These are phyloP conservation scores for Lactuca sativa DNA, from an alignment of 129 eudicot genomes.

Conservation along the genomic window DNA sequence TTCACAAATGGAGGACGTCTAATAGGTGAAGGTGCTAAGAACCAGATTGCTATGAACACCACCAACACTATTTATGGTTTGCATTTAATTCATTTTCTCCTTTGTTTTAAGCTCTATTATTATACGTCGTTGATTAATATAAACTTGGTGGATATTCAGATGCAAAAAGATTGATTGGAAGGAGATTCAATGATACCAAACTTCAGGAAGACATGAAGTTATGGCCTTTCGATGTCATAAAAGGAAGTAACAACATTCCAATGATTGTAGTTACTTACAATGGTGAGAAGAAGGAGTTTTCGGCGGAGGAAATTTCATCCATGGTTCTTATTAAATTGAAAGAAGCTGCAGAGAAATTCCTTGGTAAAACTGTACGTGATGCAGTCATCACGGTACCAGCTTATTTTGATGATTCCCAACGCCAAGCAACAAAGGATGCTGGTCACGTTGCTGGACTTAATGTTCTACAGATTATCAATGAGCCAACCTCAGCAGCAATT, in stretches of 20 bases:
- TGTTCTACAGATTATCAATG: slow-evolving; percentile 38
- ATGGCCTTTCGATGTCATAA: slow-evolving; percentile 16
- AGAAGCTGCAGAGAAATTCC: too few species aligned
- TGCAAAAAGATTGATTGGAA: too few species aligned
- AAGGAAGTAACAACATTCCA: neutral
- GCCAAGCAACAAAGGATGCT: slow-evolving; percentile 51
- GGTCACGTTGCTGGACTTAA: slow-evolving; percentile 46
- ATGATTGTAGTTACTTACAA: slow-evolving; percentile 16
- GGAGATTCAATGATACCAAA: too few species aligned
- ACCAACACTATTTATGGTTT: slow-evolving; percentile 13
- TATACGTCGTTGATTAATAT: neutral
- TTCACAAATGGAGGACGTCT: too few species aligned
- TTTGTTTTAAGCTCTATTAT: neutral
- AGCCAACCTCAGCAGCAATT: slow-evolving; percentile 47
- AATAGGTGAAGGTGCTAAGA: too few species aligned
- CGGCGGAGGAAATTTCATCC: too few species aligned
- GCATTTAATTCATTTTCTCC: neutral
- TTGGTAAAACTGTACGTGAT: too few species aligned
- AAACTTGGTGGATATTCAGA: neutral
- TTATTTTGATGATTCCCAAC: slow-evolving; percentile 6
- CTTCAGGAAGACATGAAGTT: neutral
- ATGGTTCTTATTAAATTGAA: too few species aligned
- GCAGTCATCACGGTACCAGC: too few species aligned
- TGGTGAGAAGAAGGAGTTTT: neutral
- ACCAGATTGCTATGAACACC: neutral